These are phyloP conservation scores for Acmispon strigosus DNA, from an alignment of 306 rosid species.

Conservation along the genomic window DNA sequence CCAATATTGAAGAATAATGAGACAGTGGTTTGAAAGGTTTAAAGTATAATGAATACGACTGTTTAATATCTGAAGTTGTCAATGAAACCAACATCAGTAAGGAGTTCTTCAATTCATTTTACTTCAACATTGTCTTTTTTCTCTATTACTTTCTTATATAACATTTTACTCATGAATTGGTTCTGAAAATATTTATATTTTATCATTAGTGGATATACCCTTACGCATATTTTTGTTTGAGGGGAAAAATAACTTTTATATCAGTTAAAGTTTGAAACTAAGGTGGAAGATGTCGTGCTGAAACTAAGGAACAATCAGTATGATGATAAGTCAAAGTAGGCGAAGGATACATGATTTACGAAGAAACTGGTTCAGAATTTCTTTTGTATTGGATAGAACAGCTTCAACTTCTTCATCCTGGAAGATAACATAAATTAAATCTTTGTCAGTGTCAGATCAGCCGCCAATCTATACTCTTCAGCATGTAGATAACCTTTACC, in stretches of 20 bases:
- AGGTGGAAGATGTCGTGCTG: background rate
- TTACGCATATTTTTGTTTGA: background rate
- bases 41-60: conserved; percentile 56
- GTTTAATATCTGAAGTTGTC: conserved; percentile 67
- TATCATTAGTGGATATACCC: background rate
- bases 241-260: background rate
- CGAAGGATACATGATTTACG: conserved; percentile 72
- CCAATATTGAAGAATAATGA: conserved; percentile 53
- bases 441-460: conserved; percentile 8
- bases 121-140: background rate
- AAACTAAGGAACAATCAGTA: conserved; percentile 12
- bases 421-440: conserved; percentile 22
- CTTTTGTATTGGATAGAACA: conserved; percentile 70
- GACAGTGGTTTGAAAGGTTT: conserved; percentile 81
- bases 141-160: background rate
- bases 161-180: conserved; percentile 7
- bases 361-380: conserved; percentile 72
- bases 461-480: background rate
- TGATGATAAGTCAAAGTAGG: conserved; percentile 1
- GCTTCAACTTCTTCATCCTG: conserved; percentile 87
- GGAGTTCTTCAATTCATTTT: background rate
- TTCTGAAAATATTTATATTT: background rate
- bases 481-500: background rate
- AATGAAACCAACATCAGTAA: conserved; percentile 37
- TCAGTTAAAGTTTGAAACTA: background rate